Conservation (phyloP, 441 rosid species). For the Eruca vesicaria region DNA sequence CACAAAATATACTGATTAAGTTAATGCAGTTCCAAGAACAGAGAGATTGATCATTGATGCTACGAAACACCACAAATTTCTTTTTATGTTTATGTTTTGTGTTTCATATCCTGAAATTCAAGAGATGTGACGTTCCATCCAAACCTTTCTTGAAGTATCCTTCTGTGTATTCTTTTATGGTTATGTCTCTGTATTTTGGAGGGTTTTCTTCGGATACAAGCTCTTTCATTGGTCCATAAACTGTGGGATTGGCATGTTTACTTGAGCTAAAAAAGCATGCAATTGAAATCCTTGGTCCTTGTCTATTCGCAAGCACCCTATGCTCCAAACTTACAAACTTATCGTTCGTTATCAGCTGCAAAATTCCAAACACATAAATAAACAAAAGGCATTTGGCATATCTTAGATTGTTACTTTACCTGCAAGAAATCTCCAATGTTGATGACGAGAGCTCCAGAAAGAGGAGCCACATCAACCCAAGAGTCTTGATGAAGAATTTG, state of each 20-base stretch:
- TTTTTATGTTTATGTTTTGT: not conserved
- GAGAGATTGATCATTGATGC: not conserved
- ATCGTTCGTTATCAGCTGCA: constrained; percentile 52
- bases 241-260: constrained; percentile 1
- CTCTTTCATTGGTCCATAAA: constrained; percentile 51
- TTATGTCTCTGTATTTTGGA: constrained; percentile 37
- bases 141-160: constrained; percentile 2
- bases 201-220: constrained; percentile 50
- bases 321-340: constrained; percentile 53
- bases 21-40: not conserved
- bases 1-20: not conserved
- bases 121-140: constrained; percentile 4
- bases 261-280: constrained; percentile 31
- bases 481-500: constrained; percentile 37
- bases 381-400: constrained; percentile 7
- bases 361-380: not conserved
- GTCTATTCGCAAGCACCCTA: constrained; percentile 43
- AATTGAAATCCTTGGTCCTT: constrained; percentile 37
- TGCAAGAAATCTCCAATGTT: constrained; percentile 52
- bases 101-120: constrained; percentile 3
- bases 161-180: constrained; percentile 1
- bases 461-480: constrained; percentile 47
- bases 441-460: constrained; percentile 51
- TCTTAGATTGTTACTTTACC: constrained; percentile 25
- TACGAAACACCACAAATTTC: not conserved